phyloP scores from a whole-genome alignment of 176 grass and related monocot genomes.

The Otatea glauca region DNA sequence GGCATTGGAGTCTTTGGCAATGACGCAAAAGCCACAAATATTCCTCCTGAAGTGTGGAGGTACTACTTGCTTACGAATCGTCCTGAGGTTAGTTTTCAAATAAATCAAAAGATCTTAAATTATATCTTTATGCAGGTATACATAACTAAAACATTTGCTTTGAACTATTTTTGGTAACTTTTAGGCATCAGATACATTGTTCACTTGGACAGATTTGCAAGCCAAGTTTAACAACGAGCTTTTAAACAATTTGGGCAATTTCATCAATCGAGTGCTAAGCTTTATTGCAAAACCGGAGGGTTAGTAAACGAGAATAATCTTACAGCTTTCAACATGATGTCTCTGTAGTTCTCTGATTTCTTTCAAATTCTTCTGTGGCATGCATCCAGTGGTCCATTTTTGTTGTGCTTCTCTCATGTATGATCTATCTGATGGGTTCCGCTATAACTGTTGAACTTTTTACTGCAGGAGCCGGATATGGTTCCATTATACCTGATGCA shows the following conservation, averaged over 20 bases:
- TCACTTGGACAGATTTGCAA: constrained; percentile 78
- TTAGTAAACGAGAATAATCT: constrained; percentile 39
- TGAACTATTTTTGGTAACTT: constrained; percentile 35
- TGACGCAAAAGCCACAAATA: constrained; percentile 76
- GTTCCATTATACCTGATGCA: constrained; percentile 73
- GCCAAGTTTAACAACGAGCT: constrained; percentile 75
- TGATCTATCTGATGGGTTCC: not conserved
- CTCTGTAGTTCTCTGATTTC: not conserved
- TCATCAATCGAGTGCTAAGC: constrained; percentile 78
- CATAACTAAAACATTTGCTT: constrained; percentile 5
- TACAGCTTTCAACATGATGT: not conserved
- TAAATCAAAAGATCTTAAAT: not conserved
- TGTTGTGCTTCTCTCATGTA: not conserved
- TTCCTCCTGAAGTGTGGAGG: constrained; percentile 78
- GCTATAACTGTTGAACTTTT: not conserved
- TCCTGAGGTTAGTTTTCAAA: constrained; percentile 62
- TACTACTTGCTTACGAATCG: constrained; percentile 81
- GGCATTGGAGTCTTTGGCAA: constrained; percentile 85
- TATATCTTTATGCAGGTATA: not conserved
- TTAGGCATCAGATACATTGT: constrained; percentile 82
- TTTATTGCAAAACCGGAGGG: constrained; percentile 81
- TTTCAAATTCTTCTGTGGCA: not conserved
- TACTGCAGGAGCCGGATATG: constrained; percentile 68
- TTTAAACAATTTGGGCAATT: constrained; percentile 79
- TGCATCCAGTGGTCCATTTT: not conserved